Percentiles rank a stretch among this genome's conserved stretches.
These are phyloP conservation scores for Penicillium brevicompactum DNA, from an alignment of 2,329 filamentous ascomycete genomes.

Conservation along the genomic window DNA sequence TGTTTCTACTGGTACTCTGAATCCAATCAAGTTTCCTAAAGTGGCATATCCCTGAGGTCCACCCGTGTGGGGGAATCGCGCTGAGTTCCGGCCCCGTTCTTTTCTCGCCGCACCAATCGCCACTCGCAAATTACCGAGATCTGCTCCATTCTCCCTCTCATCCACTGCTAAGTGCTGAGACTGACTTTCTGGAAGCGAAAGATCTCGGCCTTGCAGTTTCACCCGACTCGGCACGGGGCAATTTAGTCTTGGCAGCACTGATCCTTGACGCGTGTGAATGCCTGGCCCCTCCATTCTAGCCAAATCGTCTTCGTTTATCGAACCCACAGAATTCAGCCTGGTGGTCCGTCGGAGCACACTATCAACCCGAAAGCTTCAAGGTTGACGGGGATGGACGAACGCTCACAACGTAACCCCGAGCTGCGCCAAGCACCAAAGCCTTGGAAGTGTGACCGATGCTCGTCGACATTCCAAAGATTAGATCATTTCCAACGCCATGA, in stretches of 20 bases:
- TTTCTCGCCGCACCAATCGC: slow-evolving; percentile 4
- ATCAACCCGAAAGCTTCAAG: slow-evolving; percentile 6
- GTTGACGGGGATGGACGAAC: too few species aligned
- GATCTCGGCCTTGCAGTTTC: neutral
- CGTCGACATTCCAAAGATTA: slow-evolving; percentile 26
- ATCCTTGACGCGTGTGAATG: neutral
- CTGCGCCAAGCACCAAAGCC: neutral
- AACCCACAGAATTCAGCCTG: neutral
- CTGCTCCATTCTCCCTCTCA: neutral
- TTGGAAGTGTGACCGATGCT: slow-evolving; percentile 31
- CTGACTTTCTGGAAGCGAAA: neutral
- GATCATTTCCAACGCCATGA: slow-evolving; percentile 32
- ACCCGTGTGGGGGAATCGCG: slow-evolving; percentile 19
- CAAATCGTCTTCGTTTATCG: neutral
- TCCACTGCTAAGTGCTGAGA: neutral
- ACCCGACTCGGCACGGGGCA: neutral
- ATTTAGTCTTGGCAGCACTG: neutral
- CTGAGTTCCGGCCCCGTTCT: neutral
- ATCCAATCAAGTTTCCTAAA: neutral
- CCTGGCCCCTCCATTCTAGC: neutral
- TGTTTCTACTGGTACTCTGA: neutral
- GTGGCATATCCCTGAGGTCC: too few species aligned
- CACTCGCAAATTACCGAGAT: slow-evolving; percentile 6
- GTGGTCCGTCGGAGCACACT: neutral
- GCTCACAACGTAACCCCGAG: neutral